A percentile compares a stretch with the other conserved stretches of the same genome.
These are phyloP conservation scores for Tuber borchii DNA, from an alignment of 495 filamentous ascomycete genomes.

Conservation along the genomic window DNA sequence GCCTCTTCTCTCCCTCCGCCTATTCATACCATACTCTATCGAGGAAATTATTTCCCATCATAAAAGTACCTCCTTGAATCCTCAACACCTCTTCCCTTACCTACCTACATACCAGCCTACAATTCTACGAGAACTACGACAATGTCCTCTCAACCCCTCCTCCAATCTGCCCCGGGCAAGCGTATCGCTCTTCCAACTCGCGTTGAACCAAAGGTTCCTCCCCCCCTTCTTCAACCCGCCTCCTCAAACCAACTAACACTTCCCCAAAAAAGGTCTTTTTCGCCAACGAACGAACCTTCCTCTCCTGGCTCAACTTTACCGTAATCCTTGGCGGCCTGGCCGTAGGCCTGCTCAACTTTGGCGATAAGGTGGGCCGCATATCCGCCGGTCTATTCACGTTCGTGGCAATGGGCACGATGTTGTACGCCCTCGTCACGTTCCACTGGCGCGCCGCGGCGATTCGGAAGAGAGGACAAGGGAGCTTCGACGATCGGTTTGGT, in stretches of 20 bases:
- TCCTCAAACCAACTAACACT: constrained; percentile 8
- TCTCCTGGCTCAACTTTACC: constrained; percentile 97
- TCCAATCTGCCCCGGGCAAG: constrained; percentile 90
- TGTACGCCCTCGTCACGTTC: constrained; percentile 90
- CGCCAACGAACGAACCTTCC: constrained; percentile 97
- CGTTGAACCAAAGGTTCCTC: constrained; percentile 74
- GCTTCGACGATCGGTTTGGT: constrained; percentile 92
- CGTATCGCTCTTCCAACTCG: constrained; percentile 96
- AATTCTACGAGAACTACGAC: constrained; percentile 8
- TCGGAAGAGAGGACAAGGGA: constrained; percentile 78
- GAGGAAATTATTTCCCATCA: not conserved
- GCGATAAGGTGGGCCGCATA: constrained; percentile 85
- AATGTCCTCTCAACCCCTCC: constrained; percentile 96
- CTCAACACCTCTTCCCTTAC: not conserved
- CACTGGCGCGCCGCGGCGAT: constrained; percentile 97
- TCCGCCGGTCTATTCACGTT: constrained; percentile 87
- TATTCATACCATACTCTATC: constrained; percentile 3
- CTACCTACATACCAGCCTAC: not conserved
- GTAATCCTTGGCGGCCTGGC: constrained; percentile 94
- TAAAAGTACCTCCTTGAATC: no score
- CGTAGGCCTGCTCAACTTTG: constrained; percentile 95
- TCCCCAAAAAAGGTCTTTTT: constrained; percentile 67
- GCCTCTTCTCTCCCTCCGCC: not conserved
- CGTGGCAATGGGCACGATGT: constrained; percentile 90
- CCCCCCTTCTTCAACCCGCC: not conserved